Percentiles rank a stretch among this genome's conserved stretches.
Evolutionary conservation across 148 eudicot genomes (phyloP).

Genomic region (Vaccinium myrtillus): DNA sequence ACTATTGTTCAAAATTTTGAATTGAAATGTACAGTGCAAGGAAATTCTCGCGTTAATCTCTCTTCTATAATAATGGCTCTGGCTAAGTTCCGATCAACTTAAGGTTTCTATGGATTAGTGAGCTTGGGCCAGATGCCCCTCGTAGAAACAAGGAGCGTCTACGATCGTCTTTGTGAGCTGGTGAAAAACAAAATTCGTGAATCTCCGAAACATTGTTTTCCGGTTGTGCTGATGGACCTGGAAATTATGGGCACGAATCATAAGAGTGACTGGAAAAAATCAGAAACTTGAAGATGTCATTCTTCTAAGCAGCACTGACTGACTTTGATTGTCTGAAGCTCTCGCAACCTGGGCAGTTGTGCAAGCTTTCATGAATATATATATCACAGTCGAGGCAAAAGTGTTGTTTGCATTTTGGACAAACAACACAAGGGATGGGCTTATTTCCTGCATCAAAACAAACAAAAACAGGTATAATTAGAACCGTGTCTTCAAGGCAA

Average conservation of each 20-base stretch:
- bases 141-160: neutral
- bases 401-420: slow-evolving; percentile 74
- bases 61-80: neutral
- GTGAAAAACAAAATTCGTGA: neutral
- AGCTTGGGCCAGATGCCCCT: neutral
- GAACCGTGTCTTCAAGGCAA: neutral
- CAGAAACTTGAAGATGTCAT: neutral
- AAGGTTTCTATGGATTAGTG: neutral
- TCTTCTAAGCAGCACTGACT: slow-evolving; percentile 19
- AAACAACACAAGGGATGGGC: slow-evolving; percentile 50
- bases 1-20: neutral
- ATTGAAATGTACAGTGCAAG: neutral
- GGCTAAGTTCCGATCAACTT: neutral
- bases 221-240: neutral
- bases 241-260: neutral
- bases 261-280: no score
- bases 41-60: neutral
- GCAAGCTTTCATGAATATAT: slow-evolving; percentile 95
- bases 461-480: neutral
- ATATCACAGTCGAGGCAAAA: slow-evolving; percentile 95
- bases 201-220: neutral
- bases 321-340: slow-evolving; percentile 59
- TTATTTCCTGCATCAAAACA: slow-evolving; percentile 53
- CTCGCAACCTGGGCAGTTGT: slow-evolving; percentile 94
- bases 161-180: neutral